phyloP scores from a whole-genome alignment of 208 protist genomes.

The Leishmania tarentolae region DNA sequence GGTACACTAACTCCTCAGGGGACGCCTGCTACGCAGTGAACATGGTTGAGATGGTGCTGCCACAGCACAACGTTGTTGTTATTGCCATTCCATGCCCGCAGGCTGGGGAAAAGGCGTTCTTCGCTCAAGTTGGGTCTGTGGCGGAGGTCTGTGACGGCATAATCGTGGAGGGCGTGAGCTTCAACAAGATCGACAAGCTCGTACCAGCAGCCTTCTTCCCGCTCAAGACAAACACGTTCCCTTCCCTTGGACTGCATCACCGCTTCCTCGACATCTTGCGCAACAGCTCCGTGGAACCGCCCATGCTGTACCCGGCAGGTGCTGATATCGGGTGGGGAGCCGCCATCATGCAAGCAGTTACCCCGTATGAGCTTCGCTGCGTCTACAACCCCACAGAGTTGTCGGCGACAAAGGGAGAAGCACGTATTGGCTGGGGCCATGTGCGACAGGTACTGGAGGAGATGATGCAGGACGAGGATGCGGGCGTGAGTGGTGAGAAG shows the following conservation, averaged over 20 bases:
- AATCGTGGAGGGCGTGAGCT: conserved; percentile 71
- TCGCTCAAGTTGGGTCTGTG: conserved; percentile 53
- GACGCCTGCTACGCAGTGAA: conserved; percentile 55
- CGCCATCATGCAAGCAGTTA: conserved; percentile 45
- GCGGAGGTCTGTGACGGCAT: conserved; percentile 59
- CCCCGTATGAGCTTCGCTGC: conserved; percentile 78
- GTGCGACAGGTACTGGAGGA: conserved; percentile 76
- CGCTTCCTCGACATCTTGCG: conserved; percentile 82
- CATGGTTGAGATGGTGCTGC: conserved; percentile 63
- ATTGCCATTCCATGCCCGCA: conserved; percentile 77
- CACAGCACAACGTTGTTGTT: conserved; percentile 54
- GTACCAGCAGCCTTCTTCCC: conserved; percentile 70
- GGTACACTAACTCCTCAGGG: conserved; percentile 30
- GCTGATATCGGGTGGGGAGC: conserved; percentile 45
- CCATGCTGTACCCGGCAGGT: conserved; percentile 78
- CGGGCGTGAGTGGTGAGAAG: conserved; percentile 10
- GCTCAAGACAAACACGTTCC: conserved; percentile 80
- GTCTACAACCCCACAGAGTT: conserved; percentile 75
- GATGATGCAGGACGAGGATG: conserved; percentile 15
- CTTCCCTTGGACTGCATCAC: conserved; percentile 75
- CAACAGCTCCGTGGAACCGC: conserved; percentile 49
- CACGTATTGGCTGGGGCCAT: conserved; percentile 73
- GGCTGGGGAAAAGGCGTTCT: conserved; percentile 62
- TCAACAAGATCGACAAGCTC: conserved; percentile 75
- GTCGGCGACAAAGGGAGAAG: conserved; percentile 84